Evolutionary conservation across 768 basidiomycete genomes (phyloP).

Genomic region (Boletus rubroflammeus): DNA sequence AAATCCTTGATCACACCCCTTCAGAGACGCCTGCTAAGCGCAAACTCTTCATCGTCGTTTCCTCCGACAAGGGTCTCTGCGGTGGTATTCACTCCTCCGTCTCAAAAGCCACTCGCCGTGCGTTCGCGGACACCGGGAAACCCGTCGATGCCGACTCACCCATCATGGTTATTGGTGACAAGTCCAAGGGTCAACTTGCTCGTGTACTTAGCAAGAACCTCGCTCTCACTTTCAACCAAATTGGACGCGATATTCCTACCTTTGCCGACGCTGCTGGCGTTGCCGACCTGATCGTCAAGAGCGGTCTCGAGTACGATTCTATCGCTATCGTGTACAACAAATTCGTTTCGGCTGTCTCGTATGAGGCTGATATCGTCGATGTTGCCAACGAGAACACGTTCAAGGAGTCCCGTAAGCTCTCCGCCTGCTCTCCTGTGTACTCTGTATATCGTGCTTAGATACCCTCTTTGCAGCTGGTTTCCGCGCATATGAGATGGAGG

Average conservation of each 20-base stretch:
- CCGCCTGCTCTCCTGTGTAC: not conserved
- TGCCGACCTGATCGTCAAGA: constrained; percentile 87
- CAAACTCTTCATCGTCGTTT: constrained; percentile 91
- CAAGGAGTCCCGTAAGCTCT: constrained; percentile 68
- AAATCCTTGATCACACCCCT: constrained; percentile 80
- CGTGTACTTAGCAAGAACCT: constrained; percentile 65
- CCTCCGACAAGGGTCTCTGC: constrained; percentile 98
- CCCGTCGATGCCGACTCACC: constrained; percentile 57
- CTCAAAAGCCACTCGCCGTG: constrained; percentile 81
- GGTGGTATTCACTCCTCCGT: constrained; percentile 99
- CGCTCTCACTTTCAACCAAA: constrained; percentile 91
- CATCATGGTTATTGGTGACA: constrained; percentile 92
- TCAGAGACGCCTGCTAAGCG: constrained; percentile 65
- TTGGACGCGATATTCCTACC: constrained; percentile 95
- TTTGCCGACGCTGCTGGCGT: constrained; percentile 95
- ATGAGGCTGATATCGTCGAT: constrained; percentile 72
- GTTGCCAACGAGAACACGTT: constrained; percentile 81
- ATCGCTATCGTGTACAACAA: constrained; percentile 79
- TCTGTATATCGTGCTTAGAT: constrained; percentile 1
- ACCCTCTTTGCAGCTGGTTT: constrained; percentile 60
- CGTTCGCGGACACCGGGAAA: constrained; percentile 49
- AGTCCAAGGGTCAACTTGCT: constrained; percentile 88
- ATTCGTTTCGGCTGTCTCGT: constrained; percentile 87
- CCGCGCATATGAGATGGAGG: constrained; percentile 96
- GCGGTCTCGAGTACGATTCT: constrained; percentile 82